These are phyloP conservation scores for Podospora didyma DNA, from an alignment of 495 filamentous ascomycete species.

Conservation along the genomic window DNA sequence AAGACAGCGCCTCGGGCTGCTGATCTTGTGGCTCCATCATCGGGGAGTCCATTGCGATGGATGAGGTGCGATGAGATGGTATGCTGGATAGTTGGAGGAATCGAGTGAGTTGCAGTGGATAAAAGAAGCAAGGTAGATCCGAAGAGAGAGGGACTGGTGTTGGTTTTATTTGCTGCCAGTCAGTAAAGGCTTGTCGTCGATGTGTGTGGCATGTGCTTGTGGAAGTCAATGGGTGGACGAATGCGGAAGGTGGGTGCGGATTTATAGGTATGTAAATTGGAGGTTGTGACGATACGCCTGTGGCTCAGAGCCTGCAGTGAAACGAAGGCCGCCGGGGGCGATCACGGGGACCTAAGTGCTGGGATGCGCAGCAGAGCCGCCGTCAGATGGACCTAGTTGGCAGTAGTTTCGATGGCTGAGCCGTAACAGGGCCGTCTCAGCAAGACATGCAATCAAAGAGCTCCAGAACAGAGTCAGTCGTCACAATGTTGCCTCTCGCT, in stretches of 20 bases:
- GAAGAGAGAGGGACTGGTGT: too few species aligned
- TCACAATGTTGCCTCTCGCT: neutral
- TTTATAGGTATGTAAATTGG: constrained; percentile 8
- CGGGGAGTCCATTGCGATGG: neutral
- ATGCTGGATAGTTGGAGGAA: neutral
- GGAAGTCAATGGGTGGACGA: constrained; percentile 2
- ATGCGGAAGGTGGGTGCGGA: constrained; percentile 16
- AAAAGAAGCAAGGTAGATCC: neutral
- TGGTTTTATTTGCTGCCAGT: too few species aligned
- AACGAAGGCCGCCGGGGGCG: constrained; percentile 11
- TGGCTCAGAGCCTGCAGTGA: constrained; percentile 2
- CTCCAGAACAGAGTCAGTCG: neutral
- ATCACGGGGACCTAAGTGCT: constrained; percentile 19
- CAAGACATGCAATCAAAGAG: neutral
- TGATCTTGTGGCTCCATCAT: neutral
- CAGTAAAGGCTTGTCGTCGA: too few species aligned
- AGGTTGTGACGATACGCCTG: neutral
- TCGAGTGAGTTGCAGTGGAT: neutral
- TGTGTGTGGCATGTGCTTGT: too few species aligned
- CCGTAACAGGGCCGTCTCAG: constrained; percentile 4
- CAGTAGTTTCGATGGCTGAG: constrained; percentile 18
- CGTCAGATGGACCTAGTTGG: constrained; percentile 7
- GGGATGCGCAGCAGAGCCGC: constrained; percentile 12
- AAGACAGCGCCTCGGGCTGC: constrained; percentile 19
- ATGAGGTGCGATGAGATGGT: neutral